Evolutionary conservation across 305 asterid species (phyloP).

Genomic region (Fraxinus nigra): DNA sequence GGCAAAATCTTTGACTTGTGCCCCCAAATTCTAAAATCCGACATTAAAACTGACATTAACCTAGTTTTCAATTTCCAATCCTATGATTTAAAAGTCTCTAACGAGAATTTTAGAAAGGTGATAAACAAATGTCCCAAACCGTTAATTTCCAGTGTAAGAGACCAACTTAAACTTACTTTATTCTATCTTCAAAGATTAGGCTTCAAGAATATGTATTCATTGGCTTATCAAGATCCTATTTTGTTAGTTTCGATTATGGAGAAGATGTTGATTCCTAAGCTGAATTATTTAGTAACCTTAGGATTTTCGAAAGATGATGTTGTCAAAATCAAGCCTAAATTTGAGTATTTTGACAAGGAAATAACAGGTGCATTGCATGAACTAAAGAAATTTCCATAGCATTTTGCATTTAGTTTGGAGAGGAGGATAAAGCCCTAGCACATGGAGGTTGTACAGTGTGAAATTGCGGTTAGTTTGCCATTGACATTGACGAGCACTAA

Average conservation of each 20-base stretch:
- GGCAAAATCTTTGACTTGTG: conserved; percentile 82
- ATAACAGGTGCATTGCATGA: conserved; percentile 63
- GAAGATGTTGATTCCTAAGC: conserved; percentile 73
- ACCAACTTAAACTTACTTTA: conserved; percentile 73
- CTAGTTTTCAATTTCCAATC: conserved; percentile 75
- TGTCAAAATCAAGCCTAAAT: conserved; percentile 50
- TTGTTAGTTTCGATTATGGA: conserved; percentile 73
- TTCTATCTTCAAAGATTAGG: conserved; percentile 74
- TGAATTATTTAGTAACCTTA: conserved; percentile 45
- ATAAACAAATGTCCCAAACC: conserved; percentile 77
- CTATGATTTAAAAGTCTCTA: conserved; percentile 57
- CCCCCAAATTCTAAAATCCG: conserved; percentile 64
- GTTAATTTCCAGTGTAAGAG: conserved; percentile 52
- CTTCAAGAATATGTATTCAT: conserved; percentile 44
- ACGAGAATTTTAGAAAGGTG: conserved; percentile 48
- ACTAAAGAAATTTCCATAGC: conserved; percentile 70
- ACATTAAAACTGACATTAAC: conserved; percentile 49
- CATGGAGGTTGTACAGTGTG: not conserved
- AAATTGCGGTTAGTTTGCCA: not conserved
- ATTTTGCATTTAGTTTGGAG: conserved; percentile 77
- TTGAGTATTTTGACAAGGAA: conserved; percentile 50
- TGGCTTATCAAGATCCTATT: conserved; percentile 69
- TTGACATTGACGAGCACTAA: not conserved
- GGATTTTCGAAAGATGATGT: conserved; percentile 62
- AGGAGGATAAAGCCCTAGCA: conserved; percentile 67